A percentile compares a stretch with the other conserved stretches of the same genome.
Evolutionary conservation across 1,284 basidiomycete genomes (phyloP).

Genomic region (Ganoderma sinense): DNA sequence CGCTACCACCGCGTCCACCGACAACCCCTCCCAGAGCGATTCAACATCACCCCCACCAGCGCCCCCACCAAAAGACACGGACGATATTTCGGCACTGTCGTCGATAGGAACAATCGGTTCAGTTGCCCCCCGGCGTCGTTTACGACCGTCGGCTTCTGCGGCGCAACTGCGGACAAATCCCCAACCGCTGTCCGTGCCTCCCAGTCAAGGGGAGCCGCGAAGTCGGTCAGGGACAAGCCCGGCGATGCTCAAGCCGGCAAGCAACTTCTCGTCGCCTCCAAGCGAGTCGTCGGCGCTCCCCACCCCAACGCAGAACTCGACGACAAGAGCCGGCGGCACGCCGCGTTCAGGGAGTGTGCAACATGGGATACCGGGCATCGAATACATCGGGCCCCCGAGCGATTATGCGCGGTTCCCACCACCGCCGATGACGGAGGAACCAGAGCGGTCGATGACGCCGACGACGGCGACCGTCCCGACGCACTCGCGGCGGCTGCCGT

Average conservation of each 20-base stretch:
- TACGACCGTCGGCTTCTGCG: constrained; percentile 79
- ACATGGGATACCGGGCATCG: constrained; percentile 48
- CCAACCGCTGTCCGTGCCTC: constrained; percentile 44
- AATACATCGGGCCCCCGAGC: constrained; percentile 68
- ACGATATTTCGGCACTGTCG: constrained; percentile 58
- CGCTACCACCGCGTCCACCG: constrained; percentile 72
- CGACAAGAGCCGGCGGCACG: constrained; percentile 28
- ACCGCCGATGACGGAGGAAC: constrained; percentile 51
- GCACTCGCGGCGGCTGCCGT: constrained; percentile 68
- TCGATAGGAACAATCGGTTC: constrained; percentile 59
- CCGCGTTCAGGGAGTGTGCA: constrained; percentile 33
- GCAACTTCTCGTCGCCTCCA: constrained; percentile 44
- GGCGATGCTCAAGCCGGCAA: constrained; percentile 45
- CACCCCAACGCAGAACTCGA: constrained; percentile 38
- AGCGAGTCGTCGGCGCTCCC: constrained; percentile 28
- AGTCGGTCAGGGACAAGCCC: constrained; percentile 76
- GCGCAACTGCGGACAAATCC: constrained; percentile 68
- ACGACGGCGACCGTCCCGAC: constrained; percentile 52
- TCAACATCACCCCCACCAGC: constrained; percentile 56
- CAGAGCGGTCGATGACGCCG: constrained; percentile 45
- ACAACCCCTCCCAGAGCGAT: constrained; percentile 67
- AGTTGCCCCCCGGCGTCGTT: constrained; percentile 60
- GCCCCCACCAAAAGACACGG: constrained; percentile 57
- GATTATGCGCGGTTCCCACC: constrained; percentile 77
- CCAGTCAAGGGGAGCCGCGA: constrained; percentile 48